Base-by-base conservation (phyloP, 148 eudicot genomes). In the Diospyros kaki region DNA sequence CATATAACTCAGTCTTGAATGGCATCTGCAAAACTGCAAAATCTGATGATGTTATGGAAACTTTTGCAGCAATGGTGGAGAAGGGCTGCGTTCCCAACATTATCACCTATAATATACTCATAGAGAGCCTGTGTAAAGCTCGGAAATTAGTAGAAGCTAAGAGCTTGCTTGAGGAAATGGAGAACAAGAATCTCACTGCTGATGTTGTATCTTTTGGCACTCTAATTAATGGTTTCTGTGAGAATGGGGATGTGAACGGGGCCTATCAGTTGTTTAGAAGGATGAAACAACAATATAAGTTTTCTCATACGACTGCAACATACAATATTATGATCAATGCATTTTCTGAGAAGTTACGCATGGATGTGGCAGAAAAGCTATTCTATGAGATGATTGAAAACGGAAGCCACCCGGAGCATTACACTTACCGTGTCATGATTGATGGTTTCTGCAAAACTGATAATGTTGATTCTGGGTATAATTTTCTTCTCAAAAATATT, bases 401-500 rank as follows among this genome's bases (percentile, higher is more conserved):
- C 18, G 91, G 83, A n/a, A 90, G 87, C 68, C 41, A 73, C 61
- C 93, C 94, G 48, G 94, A 95, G 76, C 77, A 59, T 72, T 92
- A 84, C 79, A 92, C 96, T 63, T 95, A 85, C 66, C 88, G 91
- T 56, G 91, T 88, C 72, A 81, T 95, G 86, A 82, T 95, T 71
- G 91, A 90, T 86, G 97, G 97, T 12, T 91, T 89, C 72, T 95
- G 99, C 82, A 95, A 88, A 82, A 64, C 86, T 1, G 97, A 90
- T 62, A 85, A 90, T 55, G 78, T 73, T 72, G 90, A 87, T 78
- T 82, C 80, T 76, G 99, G 90, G 64, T 87, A 87, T 80, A 70
- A 69, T 13, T 89, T 84, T 79, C 93, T 95, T 46, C 77, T 85
- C 74, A 80, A 91, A 44, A 80, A 75, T 61, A 79, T 88, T 5